Percentiles rank a stretch among this genome's conserved stretches.
Conservation (phyloP, 805 yeast genomes). For the Ogataea ganodermae region DNA sequence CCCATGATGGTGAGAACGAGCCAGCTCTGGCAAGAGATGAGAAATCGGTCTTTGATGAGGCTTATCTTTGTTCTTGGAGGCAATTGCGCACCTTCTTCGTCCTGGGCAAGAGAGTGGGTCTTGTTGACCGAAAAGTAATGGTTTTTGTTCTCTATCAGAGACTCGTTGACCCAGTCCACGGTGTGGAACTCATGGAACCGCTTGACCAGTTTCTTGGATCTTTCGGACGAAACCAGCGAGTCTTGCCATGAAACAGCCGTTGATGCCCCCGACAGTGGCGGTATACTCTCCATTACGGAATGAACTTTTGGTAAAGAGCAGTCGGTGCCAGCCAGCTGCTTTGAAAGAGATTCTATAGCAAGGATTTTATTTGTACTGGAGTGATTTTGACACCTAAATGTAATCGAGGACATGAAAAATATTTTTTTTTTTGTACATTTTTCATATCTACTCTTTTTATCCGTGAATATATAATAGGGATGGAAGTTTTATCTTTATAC, state of each 20-base stretch:
- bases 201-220: conserved; percentile 34
- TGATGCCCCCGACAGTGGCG: conserved; percentile 14
- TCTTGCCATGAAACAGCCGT: conserved; percentile 25
- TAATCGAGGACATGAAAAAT: not conserved
- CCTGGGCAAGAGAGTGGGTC: conserved; percentile 5
- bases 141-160: conserved; percentile 46
- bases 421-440: not conserved
- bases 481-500: conserved; percentile 15
- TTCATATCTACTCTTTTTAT: not conserved
- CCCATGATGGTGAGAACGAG: conserved; percentile 77
- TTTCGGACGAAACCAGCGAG: conserved; percentile 17
- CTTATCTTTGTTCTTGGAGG: conserved; percentile 12
- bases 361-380: not conserved
- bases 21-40: conserved; percentile 59
- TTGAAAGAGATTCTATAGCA: no score
- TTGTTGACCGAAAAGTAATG: conserved; percentile 26
- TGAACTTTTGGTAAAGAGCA: not conserved
- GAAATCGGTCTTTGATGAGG: conserved; percentile 29
- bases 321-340: not conserved
- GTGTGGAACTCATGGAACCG: conserved; percentile 64
- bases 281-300: conserved; percentile 4
- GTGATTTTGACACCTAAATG: not conserved
- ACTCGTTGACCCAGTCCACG: conserved; percentile 71
- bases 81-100: conserved; percentile 9
- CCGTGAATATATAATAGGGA: conserved; percentile 5